These are phyloP conservation scores for Alloteropsis semialata DNA, from an alignment of 176 grass and related monocot species.

Conservation along the genomic window DNA sequence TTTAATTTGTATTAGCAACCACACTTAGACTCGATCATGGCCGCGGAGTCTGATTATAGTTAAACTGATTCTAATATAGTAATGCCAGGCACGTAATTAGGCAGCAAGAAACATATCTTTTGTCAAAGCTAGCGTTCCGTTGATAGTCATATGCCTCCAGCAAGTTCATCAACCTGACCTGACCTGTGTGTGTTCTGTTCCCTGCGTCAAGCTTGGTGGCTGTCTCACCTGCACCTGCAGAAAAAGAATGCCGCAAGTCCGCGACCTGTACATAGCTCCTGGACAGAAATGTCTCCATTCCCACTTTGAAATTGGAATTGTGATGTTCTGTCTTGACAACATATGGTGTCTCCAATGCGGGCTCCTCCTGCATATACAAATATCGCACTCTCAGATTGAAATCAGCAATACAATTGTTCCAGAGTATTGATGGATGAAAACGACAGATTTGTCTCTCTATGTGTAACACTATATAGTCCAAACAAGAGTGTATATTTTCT, in stretches of 20 bases:
- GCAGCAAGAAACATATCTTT: not conserved
- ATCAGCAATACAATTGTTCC: too few species aligned
- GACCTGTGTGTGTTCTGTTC: not conserved
- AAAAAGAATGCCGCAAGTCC: conserved; percentile 5
- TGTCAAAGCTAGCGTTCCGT: not conserved
- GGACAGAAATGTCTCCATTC: not conserved
- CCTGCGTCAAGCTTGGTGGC: conserved; percentile 35
- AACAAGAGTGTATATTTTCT: too few species aligned
- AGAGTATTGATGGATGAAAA: conserved; percentile 39
- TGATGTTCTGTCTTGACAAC: not conserved
- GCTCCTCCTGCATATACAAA: not conserved
- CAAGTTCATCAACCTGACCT: not conserved
- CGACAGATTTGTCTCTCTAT: not conserved
- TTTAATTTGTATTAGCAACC: too few species aligned
- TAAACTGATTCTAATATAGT: not conserved
- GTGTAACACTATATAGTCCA: too few species aligned
- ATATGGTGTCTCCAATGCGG: not conserved
- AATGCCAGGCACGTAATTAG: not conserved
- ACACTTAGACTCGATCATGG: not conserved
- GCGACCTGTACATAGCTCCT: not conserved
- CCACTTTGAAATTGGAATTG: conserved; percentile 25
- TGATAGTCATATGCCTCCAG: not conserved
- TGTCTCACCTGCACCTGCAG: conserved; percentile 30
- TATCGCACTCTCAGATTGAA: conserved; percentile 27
- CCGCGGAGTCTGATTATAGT: not conserved